These are phyloP conservation scores for Flagelloscypha sp. DNA, from an alignment of 768 basidiomycete genomes.

Conservation along the genomic window DNA sequence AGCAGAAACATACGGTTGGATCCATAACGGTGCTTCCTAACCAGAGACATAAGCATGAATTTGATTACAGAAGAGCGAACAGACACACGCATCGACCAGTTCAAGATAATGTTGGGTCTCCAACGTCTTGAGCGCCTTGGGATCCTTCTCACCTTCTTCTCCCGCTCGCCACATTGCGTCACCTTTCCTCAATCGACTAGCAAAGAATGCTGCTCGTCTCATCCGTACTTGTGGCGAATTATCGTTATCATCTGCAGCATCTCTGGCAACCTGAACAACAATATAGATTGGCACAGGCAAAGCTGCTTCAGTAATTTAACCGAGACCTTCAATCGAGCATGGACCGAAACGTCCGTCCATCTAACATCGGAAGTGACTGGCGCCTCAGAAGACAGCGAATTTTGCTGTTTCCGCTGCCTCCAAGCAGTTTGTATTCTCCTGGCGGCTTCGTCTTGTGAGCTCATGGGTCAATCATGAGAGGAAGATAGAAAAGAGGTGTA, in stretches of 20 bases:
- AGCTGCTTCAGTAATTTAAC: neutral
- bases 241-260: constrained; percentile 34
- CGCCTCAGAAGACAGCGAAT: too few species aligned
- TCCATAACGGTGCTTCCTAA: constrained; percentile 54
- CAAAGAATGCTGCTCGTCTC: constrained; percentile 37
- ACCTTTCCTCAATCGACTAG: constrained; percentile 33
- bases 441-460: constrained; percentile 23
- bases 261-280: constrained; percentile 27
- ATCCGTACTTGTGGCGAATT: constrained; percentile 40
- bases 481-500: too few species aligned
- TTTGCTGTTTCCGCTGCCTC: constrained; percentile 21
- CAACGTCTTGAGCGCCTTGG: constrained; percentile 36
- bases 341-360: constrained; percentile 30
- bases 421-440: constrained; percentile 31
- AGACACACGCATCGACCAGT: constrained; percentile 45
- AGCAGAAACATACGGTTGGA: constrained; percentile 36
- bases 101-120: constrained; percentile 63
- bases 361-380: constrained; percentile 23
- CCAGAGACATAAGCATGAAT: constrained; percentile 1
- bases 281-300: neutral
- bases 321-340: constrained; percentile 30
- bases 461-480: too few species aligned
- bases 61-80: neutral
- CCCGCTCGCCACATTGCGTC: constrained; percentile 27
- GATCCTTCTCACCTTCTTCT: constrained; percentile 21